Percentiles rank a stretch among this genome's conserved stretches.
Evolutionary conservation across 73 alveolate species (phyloP).

Genomic region (Durusdinium trenchii): DNA sequence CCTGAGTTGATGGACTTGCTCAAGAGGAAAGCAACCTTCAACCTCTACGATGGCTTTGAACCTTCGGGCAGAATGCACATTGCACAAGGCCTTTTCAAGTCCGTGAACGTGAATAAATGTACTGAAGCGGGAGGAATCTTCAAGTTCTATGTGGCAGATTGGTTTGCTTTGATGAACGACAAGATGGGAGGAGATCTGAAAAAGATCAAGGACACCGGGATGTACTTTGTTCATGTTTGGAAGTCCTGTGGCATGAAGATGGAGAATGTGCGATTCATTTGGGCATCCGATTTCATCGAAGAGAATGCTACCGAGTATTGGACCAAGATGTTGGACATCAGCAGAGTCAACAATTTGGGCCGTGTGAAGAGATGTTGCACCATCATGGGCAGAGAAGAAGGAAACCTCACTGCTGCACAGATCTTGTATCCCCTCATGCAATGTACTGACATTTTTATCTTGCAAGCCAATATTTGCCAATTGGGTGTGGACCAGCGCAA

Average conservation of each 20-base stretch:
- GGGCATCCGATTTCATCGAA: constrained; percentile 99
- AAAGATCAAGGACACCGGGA: constrained; percentile 98
- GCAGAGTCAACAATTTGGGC: constrained; percentile 58
- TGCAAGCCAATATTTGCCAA: constrained; percentile 99
- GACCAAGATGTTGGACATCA: constrained; percentile 99
- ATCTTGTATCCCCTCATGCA: constrained; percentile 99
- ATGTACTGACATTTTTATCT: constrained; percentile 99
- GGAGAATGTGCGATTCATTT: constrained; percentile 98
- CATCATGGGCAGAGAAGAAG: constrained; percentile 99
- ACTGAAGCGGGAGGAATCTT: constrained; percentile 99
- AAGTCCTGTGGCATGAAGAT: constrained; percentile 99
- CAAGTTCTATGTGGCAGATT: constrained; percentile 99
- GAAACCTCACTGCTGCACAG: constrained; percentile 99
- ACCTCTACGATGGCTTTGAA: constrained; percentile 99
- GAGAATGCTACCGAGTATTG: constrained; percentile 99
- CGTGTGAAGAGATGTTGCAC: constrained; percentile 97
- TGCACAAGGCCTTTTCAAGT: constrained; percentile 99
- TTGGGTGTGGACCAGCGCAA: constrained; percentile 99
- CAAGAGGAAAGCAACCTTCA: constrained; percentile 97
- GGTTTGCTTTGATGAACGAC: constrained; percentile 99
- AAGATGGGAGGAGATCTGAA: constrained; percentile 99
- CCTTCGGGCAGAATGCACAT: constrained; percentile 99
- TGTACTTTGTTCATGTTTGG: constrained; percentile 99
- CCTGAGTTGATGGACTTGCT: constrained; percentile 30
- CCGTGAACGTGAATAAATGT: constrained; percentile 99